Evolutionary conservation across 1,139 yeast species (phyloP).

Genomic region (Meyerozyma smithsonii): DNA sequence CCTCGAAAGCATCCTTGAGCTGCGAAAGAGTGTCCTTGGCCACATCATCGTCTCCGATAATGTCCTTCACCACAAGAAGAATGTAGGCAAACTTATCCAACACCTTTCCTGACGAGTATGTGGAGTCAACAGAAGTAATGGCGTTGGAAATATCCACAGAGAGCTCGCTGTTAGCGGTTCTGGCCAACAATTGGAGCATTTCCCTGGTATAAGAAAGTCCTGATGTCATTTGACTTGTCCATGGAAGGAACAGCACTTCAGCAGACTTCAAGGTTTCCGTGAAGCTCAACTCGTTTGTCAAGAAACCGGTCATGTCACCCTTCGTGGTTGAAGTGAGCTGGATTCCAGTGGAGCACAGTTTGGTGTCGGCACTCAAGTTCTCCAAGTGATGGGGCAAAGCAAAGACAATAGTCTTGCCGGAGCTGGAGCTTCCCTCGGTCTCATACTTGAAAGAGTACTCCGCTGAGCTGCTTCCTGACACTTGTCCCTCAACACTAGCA

Average conservation of each 20-base stretch:
- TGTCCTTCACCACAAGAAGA: constrained; percentile 56
- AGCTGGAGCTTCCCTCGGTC: constrained; percentile 48
- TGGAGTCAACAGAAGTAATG: constrained; percentile 45
- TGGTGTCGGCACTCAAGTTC: constrained; percentile 39
- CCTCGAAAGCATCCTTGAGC: constrained; percentile 50
- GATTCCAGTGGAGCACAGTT: constrained; percentile 42
- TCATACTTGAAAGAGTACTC: constrained; percentile 49
- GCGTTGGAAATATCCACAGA: constrained; percentile 51
- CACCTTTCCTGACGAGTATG: constrained; percentile 67
- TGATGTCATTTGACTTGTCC: constrained; percentile 32
- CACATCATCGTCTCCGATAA: constrained; percentile 49
- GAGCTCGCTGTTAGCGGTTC: constrained; percentile 54
- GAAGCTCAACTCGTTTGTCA: constrained; percentile 47
- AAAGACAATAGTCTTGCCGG: constrained; percentile 52
- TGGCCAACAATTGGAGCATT: constrained; percentile 49
- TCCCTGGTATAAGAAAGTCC: constrained; percentile 43
- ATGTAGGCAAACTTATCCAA: constrained; percentile 73
- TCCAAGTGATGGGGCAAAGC: constrained; percentile 71
- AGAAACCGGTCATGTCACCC: constrained; percentile 61
- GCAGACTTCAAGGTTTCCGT: constrained; percentile 43
- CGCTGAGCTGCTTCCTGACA: constrained; percentile 32
- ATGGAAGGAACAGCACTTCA: constrained; percentile 57
- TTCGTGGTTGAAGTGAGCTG: constrained; percentile 55
- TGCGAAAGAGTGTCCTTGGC: constrained; percentile 43
- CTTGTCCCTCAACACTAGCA: constrained; percentile 29